Evolutionary conservation across 768 basidiomycete genomes (phyloP), one percentile per base, ranked within the genome.

Genomic region (Suillus clintonianus): DNA sequence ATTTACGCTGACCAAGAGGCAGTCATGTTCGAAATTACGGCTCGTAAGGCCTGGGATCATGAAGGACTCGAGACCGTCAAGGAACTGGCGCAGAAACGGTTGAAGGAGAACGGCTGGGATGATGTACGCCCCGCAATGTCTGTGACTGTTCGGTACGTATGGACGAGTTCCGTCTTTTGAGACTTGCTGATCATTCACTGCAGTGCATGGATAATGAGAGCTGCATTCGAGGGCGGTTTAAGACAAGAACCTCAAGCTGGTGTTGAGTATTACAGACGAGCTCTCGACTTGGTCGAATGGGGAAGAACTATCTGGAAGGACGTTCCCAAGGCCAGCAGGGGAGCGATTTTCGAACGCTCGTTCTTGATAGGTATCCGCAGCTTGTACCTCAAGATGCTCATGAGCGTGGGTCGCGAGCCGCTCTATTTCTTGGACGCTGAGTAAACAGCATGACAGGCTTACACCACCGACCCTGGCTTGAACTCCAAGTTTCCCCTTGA

Each of bases 131-230:
- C 71, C 2, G 80, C 81, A 3, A 64, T 83, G 30, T 45, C 78
- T 4, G 65, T 69, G 5, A 82, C 81, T 22, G 67, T 81, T 43
- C 70, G 82, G 81, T 79, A 64, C 13, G 74, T 62, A 13, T 27
- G 10, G 10, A 11, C 17, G 2, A 24, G 8, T 19, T n/a, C 6
- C 15, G 5, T 30, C 15, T 24, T 48, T 6, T 24, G 7, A 22
- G 19, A 13, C 14, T 19, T 51, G 17, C 37, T 64, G 56, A 64
- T n/a, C 22, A 6, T 14, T 8, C 9, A 17, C 24, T 15, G 10
- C 19, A 73, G 72, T 8, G 63, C 22, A 14, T 73, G 68, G 72
- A 65, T 72, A 41, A 63, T 72, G 56, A 60, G 47, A 6, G 66
- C 60, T 32, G 65, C 65, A 30, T 47, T 68, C 17, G 65, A 60